phyloP scores from a whole-genome alignment of 192 early-diverging fungal species.

The Dissophora globulifera region DNA sequence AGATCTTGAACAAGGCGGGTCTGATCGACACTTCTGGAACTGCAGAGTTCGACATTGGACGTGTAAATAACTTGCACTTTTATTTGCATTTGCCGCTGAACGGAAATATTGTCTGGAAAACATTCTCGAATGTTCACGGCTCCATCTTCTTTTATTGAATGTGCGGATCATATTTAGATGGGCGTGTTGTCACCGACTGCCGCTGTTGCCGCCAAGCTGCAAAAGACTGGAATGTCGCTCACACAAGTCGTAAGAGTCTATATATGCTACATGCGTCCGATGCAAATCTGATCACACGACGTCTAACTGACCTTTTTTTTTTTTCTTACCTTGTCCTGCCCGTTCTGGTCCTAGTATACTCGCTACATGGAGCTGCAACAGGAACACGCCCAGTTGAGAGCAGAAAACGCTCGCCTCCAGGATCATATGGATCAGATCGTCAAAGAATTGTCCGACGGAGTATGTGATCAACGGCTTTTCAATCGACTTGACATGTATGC shows the following conservation, averaged over 20 bases:
- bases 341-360: constrained; percentile 58
- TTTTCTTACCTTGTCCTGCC: too few relatives aligned
- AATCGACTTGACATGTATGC: too few relatives aligned
- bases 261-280: neutral
- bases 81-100: too few relatives aligned
- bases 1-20: constrained; percentile 50
- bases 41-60: constrained; percentile 23
- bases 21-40: constrained; percentile 21
- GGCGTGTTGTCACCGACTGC: constrained; percentile 68
- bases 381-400: constrained; percentile 55
- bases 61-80: too few relatives aligned
- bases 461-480: constrained; percentile 7
- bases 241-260: constrained; percentile 62
- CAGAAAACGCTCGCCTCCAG: constrained; percentile 60
- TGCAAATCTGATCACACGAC: too few relatives aligned
- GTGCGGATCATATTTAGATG: too few relatives aligned
- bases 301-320: too few relatives aligned
- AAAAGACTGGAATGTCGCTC: constrained; percentile 64
- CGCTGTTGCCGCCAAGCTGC: constrained; percentile 54
- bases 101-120: constrained; percentile 7
- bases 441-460: constrained; percentile 54
- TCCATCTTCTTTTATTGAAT: too few relatives aligned
- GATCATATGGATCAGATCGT: constrained; percentile 68
- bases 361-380: constrained; percentile 67
- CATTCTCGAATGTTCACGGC: too few relatives aligned